Conservation (phyloP, 805 yeast species). For the Ogataea salicorniae region DNA sequence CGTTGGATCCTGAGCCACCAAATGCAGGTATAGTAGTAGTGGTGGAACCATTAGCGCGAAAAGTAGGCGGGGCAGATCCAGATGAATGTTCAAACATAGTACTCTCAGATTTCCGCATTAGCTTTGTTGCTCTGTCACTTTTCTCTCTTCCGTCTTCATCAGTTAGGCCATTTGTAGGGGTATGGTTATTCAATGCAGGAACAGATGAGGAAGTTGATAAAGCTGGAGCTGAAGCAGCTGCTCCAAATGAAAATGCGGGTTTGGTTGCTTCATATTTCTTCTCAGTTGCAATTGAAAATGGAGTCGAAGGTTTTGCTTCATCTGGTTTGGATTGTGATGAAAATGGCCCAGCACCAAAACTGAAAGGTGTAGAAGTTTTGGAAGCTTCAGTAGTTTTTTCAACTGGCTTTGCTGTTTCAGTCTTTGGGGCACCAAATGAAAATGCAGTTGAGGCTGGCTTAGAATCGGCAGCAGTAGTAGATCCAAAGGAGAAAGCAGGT, state of each 20-base stretch:
- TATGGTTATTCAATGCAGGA: background rate
- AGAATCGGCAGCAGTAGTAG: background rate
- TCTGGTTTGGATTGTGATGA: conserved; percentile 5
- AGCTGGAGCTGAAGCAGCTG: background rate
- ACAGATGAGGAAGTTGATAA: background rate
- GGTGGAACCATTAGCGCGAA: background rate
- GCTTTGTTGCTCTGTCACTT: too few relatives aligned
- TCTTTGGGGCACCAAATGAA: conserved; percentile 4
- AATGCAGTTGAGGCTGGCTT: conserved; percentile 5
- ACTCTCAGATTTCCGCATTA: too few relatives aligned
- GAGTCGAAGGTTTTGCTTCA: background rate
- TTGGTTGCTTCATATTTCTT: conserved; percentile 1
- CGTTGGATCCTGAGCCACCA: background rate
- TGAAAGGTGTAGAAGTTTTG: conserved; percentile 5
- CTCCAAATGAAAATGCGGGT: conserved; percentile 7
- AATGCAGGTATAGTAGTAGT: conserved; percentile 1
- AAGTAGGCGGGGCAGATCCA: conserved; percentile 3
- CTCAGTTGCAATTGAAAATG: background rate
- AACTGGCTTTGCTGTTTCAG: background rate
- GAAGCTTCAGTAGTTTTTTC: conserved; percentile 12
- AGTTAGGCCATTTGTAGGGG: background rate
- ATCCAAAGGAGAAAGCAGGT: conserved; percentile 15
- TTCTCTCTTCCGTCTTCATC: too few relatives aligned
- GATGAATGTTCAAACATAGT: background rate
- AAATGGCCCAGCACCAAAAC: conserved; percentile 1